Percentiles rank a stretch among this genome's conserved stretches.
Evolutionary conservation across 129 eudicot genomes (phyloP).

Genomic region (Sambucus nigra): DNA sequence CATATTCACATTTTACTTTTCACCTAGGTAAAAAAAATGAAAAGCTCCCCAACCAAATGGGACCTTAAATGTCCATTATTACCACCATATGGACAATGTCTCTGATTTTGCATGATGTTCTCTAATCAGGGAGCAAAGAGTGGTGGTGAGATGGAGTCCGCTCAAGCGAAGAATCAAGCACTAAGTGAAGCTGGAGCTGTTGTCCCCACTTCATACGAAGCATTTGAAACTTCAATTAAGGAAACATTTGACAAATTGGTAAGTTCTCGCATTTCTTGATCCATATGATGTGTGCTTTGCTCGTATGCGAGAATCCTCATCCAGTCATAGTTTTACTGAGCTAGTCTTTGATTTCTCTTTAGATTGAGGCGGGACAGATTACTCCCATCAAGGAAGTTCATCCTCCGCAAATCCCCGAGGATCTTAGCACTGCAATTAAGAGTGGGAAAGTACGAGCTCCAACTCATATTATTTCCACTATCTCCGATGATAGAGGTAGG

Average conservation of each 20-base stretch:
- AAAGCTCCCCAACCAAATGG: no score
- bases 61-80: neutral
- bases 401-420: conserved; percentile 98
- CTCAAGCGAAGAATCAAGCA: conserved; percentile 97
- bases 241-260: conserved; percentile 84
- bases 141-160: conserved; percentile 97
- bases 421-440: conserved; percentile 80
- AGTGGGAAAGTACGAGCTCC: conserved; percentile 99
- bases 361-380: conserved; percentile 76
- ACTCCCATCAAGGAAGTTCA: conserved; percentile 63
- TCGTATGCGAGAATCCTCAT: neutral
- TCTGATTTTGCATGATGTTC: conserved; percentile 3
- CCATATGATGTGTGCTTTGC: neutral
- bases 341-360: conserved; percentile 1
- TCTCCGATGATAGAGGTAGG: conserved; percentile 82
- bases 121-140: conserved; percentile 78
- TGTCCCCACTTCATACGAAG: conserved; percentile 91
- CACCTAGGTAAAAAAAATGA: no score
- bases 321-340: conserved; percentile 6
- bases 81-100: neutral
- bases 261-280: conserved; percentile 4
- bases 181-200: conserved; percentile 82
- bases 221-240: conserved; percentile 75
- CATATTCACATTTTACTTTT: no score
- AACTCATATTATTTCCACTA: conserved; percentile 89